Evolutionary conservation across 495 filamentous ascomycete genomes (phyloP).

Genomic region (Aspergillus panamensis): DNA sequence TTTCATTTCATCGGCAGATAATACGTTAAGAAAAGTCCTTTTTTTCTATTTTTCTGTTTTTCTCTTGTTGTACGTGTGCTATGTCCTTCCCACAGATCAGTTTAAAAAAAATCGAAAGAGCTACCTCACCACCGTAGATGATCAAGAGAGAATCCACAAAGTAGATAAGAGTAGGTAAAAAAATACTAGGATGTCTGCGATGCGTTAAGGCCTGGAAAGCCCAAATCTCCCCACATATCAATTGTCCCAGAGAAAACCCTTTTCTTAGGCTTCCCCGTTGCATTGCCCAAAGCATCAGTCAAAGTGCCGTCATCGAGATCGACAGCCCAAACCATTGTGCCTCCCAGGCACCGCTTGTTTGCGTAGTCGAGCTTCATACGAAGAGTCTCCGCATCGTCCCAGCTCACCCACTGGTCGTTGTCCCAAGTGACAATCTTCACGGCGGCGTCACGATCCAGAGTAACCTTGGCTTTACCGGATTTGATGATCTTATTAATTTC

Average conservation of each 20-base stretch:
- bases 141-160: too few species aligned
- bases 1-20: too few species aligned
- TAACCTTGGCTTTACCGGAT: not conserved
- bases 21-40: too few species aligned
- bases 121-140: too few species aligned
- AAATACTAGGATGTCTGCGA: too few species aligned
- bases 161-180: too few species aligned
- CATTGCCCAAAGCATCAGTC: conserved; percentile 5
- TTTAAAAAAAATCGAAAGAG: too few species aligned
- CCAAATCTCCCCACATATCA: not conserved
- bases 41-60: too few species aligned
- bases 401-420: conserved; percentile 48
- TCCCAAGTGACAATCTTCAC: conserved; percentile 40
- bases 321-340: conserved; percentile 27
- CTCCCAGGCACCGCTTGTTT: conserved; percentile 28
- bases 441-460: conserved; percentile 17
- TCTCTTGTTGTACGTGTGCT: too few species aligned
- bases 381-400: conserved; percentile 42
- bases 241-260: not conserved
- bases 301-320: conserved; percentile 21
- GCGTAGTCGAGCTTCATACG: conserved; percentile 40
- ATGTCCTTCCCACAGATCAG: too few species aligned
- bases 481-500: conserved; percentile 23
- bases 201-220: not conserved
- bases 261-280: conserved; percentile 9